Conservation (phyloP, 768 basidiomycete species). For the Lyophyllum atratum region DNA sequence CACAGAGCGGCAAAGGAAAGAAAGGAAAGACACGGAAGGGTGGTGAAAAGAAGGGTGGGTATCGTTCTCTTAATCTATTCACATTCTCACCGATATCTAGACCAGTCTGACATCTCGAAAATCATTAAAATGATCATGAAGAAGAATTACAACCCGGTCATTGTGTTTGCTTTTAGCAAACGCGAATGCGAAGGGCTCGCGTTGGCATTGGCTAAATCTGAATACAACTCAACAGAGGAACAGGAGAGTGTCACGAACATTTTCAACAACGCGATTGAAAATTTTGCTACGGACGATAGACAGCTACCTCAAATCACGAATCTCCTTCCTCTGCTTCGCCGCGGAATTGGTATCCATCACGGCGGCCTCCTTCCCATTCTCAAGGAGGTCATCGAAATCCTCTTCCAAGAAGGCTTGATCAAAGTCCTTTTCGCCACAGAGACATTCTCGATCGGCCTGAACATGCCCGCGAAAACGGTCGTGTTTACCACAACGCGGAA, state of each 20-base stretch:
- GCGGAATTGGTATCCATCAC: slow-evolving; percentile 98
- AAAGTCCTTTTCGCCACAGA: slow-evolving; percentile 99
- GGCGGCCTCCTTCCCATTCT: slow-evolving; percentile 96
- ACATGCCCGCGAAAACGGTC: slow-evolving; percentile 99
- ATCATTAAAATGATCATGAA: slow-evolving; percentile 98
- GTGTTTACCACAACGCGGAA: slow-evolving; percentile 96
- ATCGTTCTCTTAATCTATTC: neutral
- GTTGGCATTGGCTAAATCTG: slow-evolving; percentile 87
- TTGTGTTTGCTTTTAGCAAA: slow-evolving; percentile 98
- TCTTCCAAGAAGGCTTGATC: slow-evolving; percentile 97
- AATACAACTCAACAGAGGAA: slow-evolving; percentile 93
- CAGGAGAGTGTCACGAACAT: slow-evolving; percentile 84
- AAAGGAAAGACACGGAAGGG: slow-evolving; percentile 95
- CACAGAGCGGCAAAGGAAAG: slow-evolving; percentile 78
- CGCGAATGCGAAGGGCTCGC: slow-evolving; percentile 96
- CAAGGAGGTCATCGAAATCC: slow-evolving; percentile 98
- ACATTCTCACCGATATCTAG: slow-evolving; percentile 35
- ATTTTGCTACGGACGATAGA: slow-evolving; percentile 83
- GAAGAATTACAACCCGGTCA: slow-evolving; percentile 97
- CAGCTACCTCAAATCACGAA: slow-evolving; percentile 92
- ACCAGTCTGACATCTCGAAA: slow-evolving; percentile 92
- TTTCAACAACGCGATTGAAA: slow-evolving; percentile 93
- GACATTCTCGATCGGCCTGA: slow-evolving; percentile 96
- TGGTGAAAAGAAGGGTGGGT: slow-evolving; percentile 85
- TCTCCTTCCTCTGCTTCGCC: slow-evolving; percentile 87